phyloP scores from a whole-genome alignment of 73 alveolate species.

The Symbiodinium natans region DNA sequence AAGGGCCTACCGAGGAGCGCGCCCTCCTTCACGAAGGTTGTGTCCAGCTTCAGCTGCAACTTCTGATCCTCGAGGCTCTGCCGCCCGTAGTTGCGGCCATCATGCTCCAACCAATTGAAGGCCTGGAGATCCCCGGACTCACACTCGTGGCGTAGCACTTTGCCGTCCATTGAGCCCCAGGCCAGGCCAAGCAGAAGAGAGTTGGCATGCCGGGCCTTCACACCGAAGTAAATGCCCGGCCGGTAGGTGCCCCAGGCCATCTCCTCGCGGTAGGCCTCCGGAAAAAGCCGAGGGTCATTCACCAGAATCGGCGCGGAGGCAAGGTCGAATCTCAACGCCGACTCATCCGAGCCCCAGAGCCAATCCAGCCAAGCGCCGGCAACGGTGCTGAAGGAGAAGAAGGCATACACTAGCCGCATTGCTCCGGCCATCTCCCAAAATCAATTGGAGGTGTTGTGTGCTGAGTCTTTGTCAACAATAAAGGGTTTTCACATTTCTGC shows the following conservation, averaged over 20 bases:
- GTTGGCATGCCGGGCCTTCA: constrained; percentile 20
- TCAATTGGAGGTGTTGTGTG: too few relatives aligned
- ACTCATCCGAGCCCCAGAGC: constrained; percentile 33
- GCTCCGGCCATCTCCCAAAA: too few relatives aligned
- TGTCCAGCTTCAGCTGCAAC: constrained; percentile 46
- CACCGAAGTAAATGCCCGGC: constrained; percentile 85
- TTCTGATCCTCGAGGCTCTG: constrained; percentile 66
- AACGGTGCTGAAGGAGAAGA: too few relatives aligned
- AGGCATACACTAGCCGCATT: too few relatives aligned
- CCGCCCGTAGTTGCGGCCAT: constrained; percentile 57
- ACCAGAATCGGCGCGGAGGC: neutral
- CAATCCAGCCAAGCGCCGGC: constrained; percentile 64
- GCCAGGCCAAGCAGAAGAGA: constrained; percentile 51
- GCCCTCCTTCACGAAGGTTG: constrained; percentile 57
- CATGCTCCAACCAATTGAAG: constrained; percentile 56
- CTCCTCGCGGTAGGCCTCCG: constrained; percentile 23
- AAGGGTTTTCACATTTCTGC: too few relatives aligned
- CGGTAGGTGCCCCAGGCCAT: constrained; percentile 87
- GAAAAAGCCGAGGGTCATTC: constrained; percentile 4
- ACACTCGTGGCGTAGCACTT: constrained; percentile 93
- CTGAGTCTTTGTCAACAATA: too few relatives aligned
- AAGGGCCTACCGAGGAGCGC: neutral
- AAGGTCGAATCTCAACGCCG: constrained; percentile 22
- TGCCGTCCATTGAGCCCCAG: constrained; percentile 81
- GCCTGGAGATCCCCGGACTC: constrained; percentile 73